Conservation (phyloP, 306 rosid genomes). For the Prunus fruticosa region DNA sequence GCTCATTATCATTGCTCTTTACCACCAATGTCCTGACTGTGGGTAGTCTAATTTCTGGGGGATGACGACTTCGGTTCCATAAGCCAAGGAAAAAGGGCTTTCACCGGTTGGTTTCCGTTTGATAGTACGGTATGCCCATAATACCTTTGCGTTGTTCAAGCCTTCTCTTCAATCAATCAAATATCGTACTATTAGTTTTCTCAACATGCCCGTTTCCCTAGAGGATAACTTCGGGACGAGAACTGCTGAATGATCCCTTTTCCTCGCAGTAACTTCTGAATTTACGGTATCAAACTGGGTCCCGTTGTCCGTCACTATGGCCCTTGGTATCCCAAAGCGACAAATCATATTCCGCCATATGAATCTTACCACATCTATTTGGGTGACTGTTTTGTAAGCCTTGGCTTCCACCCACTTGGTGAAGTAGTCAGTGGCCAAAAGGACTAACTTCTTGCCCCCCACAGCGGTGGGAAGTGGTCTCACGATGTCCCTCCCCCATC, state of each 20-base stretch:
- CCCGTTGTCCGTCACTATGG: background rate
- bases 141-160: no score
- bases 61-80: no score
- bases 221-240: no score
- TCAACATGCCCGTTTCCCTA: background rate
- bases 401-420: background rate
- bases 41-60: no score
- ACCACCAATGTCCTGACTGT: no score
- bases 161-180: no score
- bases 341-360: background rate
- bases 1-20: no score
- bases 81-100: no score
- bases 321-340: background rate
- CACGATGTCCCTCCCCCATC: background rate
- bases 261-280: background rate
- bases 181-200: background rate
- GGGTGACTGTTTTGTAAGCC: fast-evolving
- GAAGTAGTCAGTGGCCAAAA: background rate
- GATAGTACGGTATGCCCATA: no score
- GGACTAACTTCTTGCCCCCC: fast-evolving
- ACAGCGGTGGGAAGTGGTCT: fast-evolving
- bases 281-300: background rate
- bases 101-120: no score
- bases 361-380: background rate
- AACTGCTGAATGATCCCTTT: no score